These are phyloP conservation scores for Fusarium tanahbumbuense DNA, from an alignment of 2,329 filamentous ascomycete species.

Conservation along the genomic window DNA sequence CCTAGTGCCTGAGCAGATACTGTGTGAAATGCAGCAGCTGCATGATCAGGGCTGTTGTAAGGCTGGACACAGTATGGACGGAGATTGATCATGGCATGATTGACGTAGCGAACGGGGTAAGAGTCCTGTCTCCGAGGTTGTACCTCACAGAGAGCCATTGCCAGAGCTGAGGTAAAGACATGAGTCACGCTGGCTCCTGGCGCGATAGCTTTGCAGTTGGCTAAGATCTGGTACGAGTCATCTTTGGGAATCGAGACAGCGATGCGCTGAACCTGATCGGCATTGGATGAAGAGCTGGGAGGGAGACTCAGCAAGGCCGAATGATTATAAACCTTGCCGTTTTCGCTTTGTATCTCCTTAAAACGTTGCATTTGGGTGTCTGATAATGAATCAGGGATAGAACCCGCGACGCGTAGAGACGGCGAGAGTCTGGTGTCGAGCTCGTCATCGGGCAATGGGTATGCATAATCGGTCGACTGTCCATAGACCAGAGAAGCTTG, in stretches of 20 bases:
- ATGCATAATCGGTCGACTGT: background rate
- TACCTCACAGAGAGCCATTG: background rate
- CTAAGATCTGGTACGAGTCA: background rate
- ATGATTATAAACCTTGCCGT: background rate
- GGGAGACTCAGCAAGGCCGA: background rate
- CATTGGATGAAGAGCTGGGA: background rate
- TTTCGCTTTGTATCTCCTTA: background rate
- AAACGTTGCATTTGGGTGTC: background rate
- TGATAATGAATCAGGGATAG: background rate
- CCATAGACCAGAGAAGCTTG: background rate
- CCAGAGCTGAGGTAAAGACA: background rate
- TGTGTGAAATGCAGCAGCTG: background rate
- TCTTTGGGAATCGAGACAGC: background rate
- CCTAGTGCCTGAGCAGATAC: background rate
- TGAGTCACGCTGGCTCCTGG: background rate
- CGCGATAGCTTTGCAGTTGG: background rate
- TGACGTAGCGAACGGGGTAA: background rate
- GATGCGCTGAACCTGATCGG: background rate
- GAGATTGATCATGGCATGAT: conserved; percentile 5
- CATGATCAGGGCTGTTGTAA: background rate
- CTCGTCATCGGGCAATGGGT: background rate
- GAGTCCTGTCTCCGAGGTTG: background rate
- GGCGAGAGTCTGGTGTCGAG: background rate
- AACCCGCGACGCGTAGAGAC: background rate
- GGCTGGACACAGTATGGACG: background rate